phyloP scores from a whole-genome alignment of 78 protist genomes.

The Diacronema lutheri region DNA sequence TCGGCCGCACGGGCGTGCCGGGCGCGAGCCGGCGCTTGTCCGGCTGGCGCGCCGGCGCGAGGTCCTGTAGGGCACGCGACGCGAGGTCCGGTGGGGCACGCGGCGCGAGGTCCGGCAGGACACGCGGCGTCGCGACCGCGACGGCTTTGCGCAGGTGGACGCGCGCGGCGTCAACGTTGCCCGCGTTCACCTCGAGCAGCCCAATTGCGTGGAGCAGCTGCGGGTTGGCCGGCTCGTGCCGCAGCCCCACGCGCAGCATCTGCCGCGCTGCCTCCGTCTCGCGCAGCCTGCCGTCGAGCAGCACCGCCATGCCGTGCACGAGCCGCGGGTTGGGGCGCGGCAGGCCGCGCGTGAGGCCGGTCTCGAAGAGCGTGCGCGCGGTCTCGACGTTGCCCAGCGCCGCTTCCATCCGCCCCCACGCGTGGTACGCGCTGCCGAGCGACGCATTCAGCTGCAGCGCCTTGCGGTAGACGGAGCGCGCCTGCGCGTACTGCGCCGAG shows the following conservation, averaged over 20 bases:
- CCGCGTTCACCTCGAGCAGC: conserved; percentile 2
- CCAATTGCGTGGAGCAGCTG: conserved; percentile 15
- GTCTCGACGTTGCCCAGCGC: background rate
- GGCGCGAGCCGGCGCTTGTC: no score
- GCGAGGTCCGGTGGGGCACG: no score
- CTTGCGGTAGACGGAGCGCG: background rate
- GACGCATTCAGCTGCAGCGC: background rate
- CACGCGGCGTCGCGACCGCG: background rate
- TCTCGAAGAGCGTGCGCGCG: background rate
- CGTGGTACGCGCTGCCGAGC: background rate
- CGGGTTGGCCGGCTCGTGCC: background rate
- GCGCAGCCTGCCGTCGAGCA: background rate
- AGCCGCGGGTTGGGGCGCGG: background rate
- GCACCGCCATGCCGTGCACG: conserved; percentile 1
- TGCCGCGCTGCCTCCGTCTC: background rate
- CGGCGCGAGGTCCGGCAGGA: no score
- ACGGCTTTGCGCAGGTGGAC: background rate
- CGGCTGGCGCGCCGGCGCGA: no score
- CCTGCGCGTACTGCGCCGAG: background rate
- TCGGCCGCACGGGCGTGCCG: no score
- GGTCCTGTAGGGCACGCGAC: no score
- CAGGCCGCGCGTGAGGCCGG: background rate
- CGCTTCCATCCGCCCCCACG: conserved; percentile 25
- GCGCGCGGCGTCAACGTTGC: background rate
- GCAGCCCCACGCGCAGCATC: background rate